Evolutionary conservation across 176 grass and related monocot species (phyloP).

Genomic region (Aegilops tauschii): DNA sequence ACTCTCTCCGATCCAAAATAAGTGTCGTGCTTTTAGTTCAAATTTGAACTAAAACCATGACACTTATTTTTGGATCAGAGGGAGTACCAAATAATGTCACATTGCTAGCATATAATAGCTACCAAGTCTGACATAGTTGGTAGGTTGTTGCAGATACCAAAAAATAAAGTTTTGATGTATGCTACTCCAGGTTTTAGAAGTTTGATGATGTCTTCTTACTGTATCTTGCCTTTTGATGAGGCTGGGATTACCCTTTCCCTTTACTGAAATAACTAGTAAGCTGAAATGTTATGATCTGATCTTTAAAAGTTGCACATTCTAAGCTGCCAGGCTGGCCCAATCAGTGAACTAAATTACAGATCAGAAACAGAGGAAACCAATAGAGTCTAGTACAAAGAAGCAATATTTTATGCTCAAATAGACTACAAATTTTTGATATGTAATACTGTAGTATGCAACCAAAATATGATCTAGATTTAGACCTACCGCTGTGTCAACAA

Average conservation of each 20-base stretch:
- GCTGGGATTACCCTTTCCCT: background rate
- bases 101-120: background rate
- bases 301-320: background rate
- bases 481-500: slow-evolving; percentile 94
- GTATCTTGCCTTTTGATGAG: background rate
- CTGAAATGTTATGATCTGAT: background rate
- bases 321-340: background rate
- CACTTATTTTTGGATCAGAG: too few relatives aligned
- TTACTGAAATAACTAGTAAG: background rate
- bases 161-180: slow-evolving; percentile 13
- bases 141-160: background rate
- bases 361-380: slow-evolving; percentile 5
- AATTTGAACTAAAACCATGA: too few relatives aligned
- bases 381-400: background rate
- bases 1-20: too few relatives aligned
- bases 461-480: slow-evolving; percentile 15
- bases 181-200: background rate
- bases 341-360: background rate
- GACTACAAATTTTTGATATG: background rate
- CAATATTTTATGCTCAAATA: slow-evolving; percentile 23
- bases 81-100: background rate
- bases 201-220: background rate
- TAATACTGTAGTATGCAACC: background rate
- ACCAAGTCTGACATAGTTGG: background rate
- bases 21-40: too few relatives aligned